A percentile compares a stretch with the other conserved stretches of the same genome.
These are phyloP conservation scores for Tetraselmis striata DNA, from an alignment of 139 green algal species.

Conservation along the genomic window DNA sequence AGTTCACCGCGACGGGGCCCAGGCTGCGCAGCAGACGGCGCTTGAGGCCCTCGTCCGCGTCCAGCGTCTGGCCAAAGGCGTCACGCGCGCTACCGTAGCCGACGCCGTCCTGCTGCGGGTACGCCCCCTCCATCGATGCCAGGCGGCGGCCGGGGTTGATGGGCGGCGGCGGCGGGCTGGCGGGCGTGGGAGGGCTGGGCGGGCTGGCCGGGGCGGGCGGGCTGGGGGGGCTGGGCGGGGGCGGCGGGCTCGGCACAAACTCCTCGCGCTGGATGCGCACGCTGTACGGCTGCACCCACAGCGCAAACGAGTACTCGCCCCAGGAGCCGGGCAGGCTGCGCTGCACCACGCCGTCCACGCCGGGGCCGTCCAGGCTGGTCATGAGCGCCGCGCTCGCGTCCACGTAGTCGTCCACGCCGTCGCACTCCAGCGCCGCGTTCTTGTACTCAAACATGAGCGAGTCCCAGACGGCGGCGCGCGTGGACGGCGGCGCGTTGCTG, in stretches of 20 bases:
- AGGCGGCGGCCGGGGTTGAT: neutral
- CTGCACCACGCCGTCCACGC: neutral
- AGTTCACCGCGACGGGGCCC: neutral
- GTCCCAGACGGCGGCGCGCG: neutral
- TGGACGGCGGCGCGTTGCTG: neutral
- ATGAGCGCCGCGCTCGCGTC: neutral
- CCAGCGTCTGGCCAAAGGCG: neutral
- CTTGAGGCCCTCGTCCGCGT: neutral
- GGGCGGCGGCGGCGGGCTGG: neutral
- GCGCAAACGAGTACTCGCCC: neutral
- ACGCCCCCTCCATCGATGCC: neutral
- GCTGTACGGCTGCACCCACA: neutral
- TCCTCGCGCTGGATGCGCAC: neutral
- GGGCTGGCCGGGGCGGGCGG: neutral
- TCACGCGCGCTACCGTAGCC: neutral
- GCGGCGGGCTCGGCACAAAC: neutral
- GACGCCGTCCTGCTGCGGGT: neutral
- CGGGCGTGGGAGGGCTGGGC: neutral
- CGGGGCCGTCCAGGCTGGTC: neutral
- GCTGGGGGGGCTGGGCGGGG: neutral
- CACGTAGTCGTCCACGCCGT: slow-evolving; percentile 13
- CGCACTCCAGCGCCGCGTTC: slow-evolving; percentile 3
- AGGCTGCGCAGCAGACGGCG: neutral
- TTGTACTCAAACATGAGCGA: slow-evolving; percentile 10
- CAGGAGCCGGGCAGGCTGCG: neutral